Base-by-base conservation (phyloP, 148 eudicot genomes). In the Oxyria digyna region DNA sequence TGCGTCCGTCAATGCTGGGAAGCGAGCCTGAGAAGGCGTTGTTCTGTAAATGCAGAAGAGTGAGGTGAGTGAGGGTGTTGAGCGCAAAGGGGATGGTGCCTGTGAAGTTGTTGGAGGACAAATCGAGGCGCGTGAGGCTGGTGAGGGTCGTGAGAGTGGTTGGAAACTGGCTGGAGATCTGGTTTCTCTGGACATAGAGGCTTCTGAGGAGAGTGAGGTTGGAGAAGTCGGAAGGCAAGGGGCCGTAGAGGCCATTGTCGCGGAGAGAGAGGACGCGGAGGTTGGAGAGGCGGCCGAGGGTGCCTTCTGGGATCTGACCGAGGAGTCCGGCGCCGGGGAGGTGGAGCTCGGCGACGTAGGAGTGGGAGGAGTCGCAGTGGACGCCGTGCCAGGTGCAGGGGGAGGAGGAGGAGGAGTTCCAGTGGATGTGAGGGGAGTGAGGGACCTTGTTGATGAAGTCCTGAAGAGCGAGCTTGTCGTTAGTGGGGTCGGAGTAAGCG, bases 371-470 rank as follows among this genome's bases (percentile, higher is more conserved):
- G 77, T 88, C 85, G 74, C 99, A 95, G 14, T 32, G 42, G 70
- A 95, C 82, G 0, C 99, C 99, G 50, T 73, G 74, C 96, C 96
- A 95, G 73, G 57, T 17, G 72, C 99, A 95, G 20, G 74, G 77
- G 0, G 97, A 80, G 29, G 35, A 80, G 29, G 35, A 78, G 29
- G 87, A 81, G 0, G 75, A 14, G 79, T 85, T 79, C 99, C 99
- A 95, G 0, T 32, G 50, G 73, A 88, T 45, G 32, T 92, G 91
- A 0, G 55, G 54, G 15, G 71, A 72, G 86, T 95, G 99, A 0
- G 88, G 93, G 67, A 81, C 73, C 14, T 77, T 42, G 0, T 81
- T 62, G 37, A 88, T 26, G 82, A 95, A 91, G 9, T 82, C 54
- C 8, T 79, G 89, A 6, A 95, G 84, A 0, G 96, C 91, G 66